These are phyloP conservation scores for Cynanchum wilfordii DNA, from an alignment of 257 asterid species.

Conservation along the genomic window DNA sequence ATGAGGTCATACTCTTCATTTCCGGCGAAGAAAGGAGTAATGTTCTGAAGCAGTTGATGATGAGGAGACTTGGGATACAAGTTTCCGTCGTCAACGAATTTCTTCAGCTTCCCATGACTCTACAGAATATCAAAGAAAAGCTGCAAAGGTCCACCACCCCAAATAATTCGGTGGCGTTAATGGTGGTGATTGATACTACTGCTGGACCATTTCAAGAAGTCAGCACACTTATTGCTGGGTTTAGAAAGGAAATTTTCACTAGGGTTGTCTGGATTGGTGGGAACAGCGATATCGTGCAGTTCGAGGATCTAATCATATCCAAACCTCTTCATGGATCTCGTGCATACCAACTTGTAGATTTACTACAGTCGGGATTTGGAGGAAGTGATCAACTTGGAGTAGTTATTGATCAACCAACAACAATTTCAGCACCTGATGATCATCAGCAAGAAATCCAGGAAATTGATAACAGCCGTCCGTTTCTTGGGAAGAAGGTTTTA, in stretches of 20 bases:
- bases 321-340: conserved; percentile 82
- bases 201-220: conserved; percentile 43
- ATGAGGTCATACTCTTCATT: conserved; percentile 42
- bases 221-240: conserved; percentile 46
- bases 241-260: conserved; percentile 31
- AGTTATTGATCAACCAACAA: too few relatives aligned
- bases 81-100: conserved; percentile 43
- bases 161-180: conserved; percentile 11
- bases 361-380: conserved; percentile 54
- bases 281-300: too few relatives aligned
- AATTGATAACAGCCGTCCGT: conserved; percentile 15
- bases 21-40: conserved; percentile 41
- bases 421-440: too few relatives aligned
- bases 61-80: conserved; percentile 44
- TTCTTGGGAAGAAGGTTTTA: conserved; percentile 51
- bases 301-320: conserved; percentile 40
- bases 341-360: conserved; percentile 34
- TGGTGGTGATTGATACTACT: conserved; percentile 47
- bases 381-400: neutral
- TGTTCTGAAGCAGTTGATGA: conserved; percentile 41
- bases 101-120: conserved; percentile 36
- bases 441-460: neutral
- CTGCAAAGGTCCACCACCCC: neutral
- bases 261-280: conserved; percentile 55
- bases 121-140: conserved; percentile 35